These are phyloP conservation scores for Eremothecium sinecaudum DNA, from an alignment of 1,139 yeast species.

Conservation along the genomic window DNA sequence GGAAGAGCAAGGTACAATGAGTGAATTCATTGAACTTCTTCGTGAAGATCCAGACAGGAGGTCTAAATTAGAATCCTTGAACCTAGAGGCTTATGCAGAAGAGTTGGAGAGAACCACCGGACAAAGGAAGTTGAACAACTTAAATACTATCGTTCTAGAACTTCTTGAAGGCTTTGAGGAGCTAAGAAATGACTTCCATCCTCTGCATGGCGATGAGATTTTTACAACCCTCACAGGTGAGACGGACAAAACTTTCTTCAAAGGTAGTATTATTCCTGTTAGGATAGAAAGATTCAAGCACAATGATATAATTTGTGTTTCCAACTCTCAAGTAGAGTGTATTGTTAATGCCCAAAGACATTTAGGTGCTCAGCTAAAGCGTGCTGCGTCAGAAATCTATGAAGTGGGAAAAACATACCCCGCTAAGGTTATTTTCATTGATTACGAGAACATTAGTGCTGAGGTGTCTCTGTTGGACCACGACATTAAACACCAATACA, in stretches of 20 bases:
- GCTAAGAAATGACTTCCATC: constrained; percentile 61
- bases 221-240: constrained; percentile 91
- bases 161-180: constrained; percentile 82
- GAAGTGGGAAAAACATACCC: constrained; percentile 74
- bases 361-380: constrained; percentile 44
- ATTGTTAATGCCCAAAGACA: constrained; percentile 55
- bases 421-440: constrained; percentile 63
- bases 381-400: constrained; percentile 39
- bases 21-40: constrained; percentile 78
- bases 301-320: constrained; percentile 44
- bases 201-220: constrained; percentile 60
- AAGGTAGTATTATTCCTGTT: constrained; percentile 73
- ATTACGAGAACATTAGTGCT: constrained; percentile 65
- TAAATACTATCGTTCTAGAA: constrained; percentile 71
- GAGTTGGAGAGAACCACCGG: constrained; percentile 60
- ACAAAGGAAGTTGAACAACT: constrained; percentile 29
- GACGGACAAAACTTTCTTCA: constrained; percentile 54
- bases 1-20: constrained; percentile 48
- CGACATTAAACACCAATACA: constrained; percentile 54
- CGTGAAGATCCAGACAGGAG: constrained; percentile 61
- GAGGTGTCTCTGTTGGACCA: constrained; percentile 60
- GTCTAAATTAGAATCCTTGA: constrained; percentile 65
- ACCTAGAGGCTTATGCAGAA: constrained; percentile 87
- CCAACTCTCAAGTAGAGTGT: constrained; percentile 73
- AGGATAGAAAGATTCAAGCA: constrained; percentile 39